Percentiles rank a stretch among this genome's conserved stretches.
These are phyloP conservation scores for Cynanchum wilfordii DNA, from an alignment of 257 asterid genomes.

Conservation along the genomic window DNA sequence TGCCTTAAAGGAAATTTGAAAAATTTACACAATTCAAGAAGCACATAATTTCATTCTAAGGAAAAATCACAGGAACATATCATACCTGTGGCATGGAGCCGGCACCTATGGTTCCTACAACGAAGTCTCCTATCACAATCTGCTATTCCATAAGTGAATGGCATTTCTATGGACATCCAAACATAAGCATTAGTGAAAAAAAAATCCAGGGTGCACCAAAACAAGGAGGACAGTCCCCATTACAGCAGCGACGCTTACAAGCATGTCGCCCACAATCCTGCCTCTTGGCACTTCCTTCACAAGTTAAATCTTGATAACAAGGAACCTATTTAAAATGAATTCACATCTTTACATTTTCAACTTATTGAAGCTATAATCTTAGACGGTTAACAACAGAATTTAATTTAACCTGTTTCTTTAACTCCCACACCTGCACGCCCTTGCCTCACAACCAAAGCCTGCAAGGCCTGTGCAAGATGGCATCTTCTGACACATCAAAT, in stretches of 20 bases:
- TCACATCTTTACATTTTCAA: conserved; percentile 22
- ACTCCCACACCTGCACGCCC: conserved; percentile 97
- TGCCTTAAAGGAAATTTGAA: background rate
- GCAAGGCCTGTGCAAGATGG: conserved; percentile 74
- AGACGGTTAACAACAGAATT: conserved; percentile 2
- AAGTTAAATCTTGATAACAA: conserved; percentile 84
- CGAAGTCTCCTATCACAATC: conserved; percentile 93
- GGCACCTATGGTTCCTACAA: conserved; percentile 95
- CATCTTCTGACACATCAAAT: conserved; percentile 85
- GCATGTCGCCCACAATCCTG: conserved; percentile 92
- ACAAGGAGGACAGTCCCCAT: conserved; percentile 96
- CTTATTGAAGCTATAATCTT: background rate
- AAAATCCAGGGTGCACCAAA: conserved; percentile 38
- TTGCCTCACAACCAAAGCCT: conserved; percentile 57
- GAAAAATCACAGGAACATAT: conserved; percentile 13
- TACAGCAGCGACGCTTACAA: conserved; percentile 91
- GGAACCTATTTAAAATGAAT: conserved; percentile 74
- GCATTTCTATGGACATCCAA: background rate
- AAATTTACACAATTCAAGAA: background rate
- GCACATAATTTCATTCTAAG: conserved; percentile 5
- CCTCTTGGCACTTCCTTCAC: conserved; percentile 88
- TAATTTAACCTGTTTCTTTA: conserved; percentile 66
- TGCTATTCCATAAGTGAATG: conserved; percentile 27
- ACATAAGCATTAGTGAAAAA: background rate
- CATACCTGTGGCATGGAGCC: conserved; percentile 91